phyloP scores from a whole-genome alignment of 257 asterid species.

The Gentiana dahurica region DNA sequence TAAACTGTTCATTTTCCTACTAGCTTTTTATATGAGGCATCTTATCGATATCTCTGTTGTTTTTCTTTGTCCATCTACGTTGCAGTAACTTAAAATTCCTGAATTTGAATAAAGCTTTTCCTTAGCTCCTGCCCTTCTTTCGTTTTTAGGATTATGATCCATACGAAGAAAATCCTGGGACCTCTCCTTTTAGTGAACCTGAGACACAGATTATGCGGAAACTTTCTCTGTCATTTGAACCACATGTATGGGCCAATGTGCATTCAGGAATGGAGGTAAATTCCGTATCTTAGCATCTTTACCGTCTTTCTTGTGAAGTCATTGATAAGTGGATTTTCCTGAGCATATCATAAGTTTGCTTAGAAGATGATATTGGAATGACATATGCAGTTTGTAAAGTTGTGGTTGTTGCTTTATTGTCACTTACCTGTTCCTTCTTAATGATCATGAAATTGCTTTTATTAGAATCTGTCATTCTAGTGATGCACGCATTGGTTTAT shows the following conservation, averaged over 20 bases:
- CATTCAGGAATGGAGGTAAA: conserved; percentile 99
- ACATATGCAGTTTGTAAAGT: background rate
- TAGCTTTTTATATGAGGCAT: no score
- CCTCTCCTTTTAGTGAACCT: conserved; percentile 91
- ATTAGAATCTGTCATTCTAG: background rate
- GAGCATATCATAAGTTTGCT: background rate
- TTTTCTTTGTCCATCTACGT: no score
- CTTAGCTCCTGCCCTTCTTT: background rate
- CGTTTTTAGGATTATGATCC: conserved; percentile 85
- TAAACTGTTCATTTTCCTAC: no score
- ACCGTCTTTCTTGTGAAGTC: conserved; percentile 6
- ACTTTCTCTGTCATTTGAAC: conserved; percentile 70
- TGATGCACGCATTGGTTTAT: no score
- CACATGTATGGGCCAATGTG: conserved; percentile 97
- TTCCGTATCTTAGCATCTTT: conserved; percentile 10
- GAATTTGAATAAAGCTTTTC: background rate
- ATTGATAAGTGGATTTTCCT: no score
- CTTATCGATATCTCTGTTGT: no score
- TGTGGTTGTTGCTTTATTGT: background rate
- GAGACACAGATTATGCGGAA: conserved; percentile 90
- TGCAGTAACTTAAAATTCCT: no score
- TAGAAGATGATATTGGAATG: background rate
- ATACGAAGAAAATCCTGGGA: conserved; percentile 89
- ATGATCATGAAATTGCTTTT: background rate
- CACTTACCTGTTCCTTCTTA: background rate